A percentile compares a stretch with the other conserved stretches of the same genome.
phyloP scores from a whole-genome alignment of 305 asterid species.

The Fraxinus sp. region DNA sequence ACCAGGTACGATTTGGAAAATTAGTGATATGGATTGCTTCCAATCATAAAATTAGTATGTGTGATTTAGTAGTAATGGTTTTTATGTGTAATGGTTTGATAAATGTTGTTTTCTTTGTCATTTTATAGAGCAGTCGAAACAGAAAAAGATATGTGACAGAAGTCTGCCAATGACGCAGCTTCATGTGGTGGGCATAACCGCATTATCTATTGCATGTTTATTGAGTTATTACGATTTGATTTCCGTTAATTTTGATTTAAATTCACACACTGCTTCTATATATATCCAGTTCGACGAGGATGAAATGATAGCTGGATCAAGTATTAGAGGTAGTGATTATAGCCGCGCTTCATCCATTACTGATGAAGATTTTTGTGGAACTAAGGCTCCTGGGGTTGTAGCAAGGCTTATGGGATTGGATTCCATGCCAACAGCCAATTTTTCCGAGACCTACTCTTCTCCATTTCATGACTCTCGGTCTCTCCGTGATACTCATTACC shows the following conservation, averaged over 20 bases:
- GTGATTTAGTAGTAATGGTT: background rate
- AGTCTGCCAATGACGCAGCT: constrained; percentile 56
- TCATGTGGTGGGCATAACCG: constrained; percentile 44
- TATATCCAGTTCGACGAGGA: constrained; percentile 60
- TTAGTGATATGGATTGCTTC: background rate
- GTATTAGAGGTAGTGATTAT: constrained; percentile 62
- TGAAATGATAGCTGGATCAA: constrained; percentile 44
- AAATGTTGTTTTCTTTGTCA: constrained; percentile 1
- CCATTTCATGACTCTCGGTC: constrained; percentile 54
- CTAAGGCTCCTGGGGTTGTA: constrained; percentile 68
- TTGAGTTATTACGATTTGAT: background rate
- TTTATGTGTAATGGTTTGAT: background rate
- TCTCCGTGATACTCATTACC: constrained; percentile 38
- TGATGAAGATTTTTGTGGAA: constrained; percentile 58
- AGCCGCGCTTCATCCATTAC: constrained; percentile 76
- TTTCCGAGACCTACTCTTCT: constrained; percentile 44
- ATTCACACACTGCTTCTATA: background rate
- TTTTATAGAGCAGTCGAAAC: constrained; percentile 64
- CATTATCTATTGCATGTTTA: background rate
- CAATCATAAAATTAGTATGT: background rate
- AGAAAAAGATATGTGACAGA: constrained; percentile 60
- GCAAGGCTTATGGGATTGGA: constrained; percentile 96
- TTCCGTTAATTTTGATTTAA: background rate
- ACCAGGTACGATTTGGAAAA: constrained; percentile 40
- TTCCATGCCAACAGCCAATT: constrained; percentile 55